Base-by-base conservation (phyloP, 1,139 yeast genomes). In the Wickerhamomyces sp. region DNA sequence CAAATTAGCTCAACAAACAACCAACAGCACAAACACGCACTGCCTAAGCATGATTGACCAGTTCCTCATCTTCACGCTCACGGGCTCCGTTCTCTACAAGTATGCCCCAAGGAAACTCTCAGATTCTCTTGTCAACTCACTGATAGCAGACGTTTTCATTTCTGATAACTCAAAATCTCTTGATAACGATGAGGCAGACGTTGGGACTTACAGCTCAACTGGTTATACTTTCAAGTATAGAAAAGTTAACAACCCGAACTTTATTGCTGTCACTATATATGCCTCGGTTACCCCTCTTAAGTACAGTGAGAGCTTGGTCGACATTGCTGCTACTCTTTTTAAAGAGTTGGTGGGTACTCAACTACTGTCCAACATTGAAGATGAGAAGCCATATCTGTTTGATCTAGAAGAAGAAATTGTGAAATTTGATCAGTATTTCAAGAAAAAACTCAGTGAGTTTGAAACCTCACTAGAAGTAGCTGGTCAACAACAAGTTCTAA, bases 1-100 rank as follows among this genome's bases (percentile, higher is more conserved):
- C 23, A 18, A 18, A 18, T 18, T n/a, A n/a, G n/a, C n/a, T n/a
- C n/a, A n/a, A n/a, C 23, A 18, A 18, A 18, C 23, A 18, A 18
- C 23, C 4, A 18, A 3, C 23, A 18, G 23, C 23, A 18, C 23
- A 18, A 5, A 3, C 4, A 18, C 23, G 23, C 23, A 3, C 23
- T 18, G 23, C 23, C 23, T 18, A 36, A 37, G 29, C 13, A 79
- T 79, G 84, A 70, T 79, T 45, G 84, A 78, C 51, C 78, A 76
- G 53, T 69, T 79, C 48, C 63, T 75, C 11, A 69, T 81, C 1
- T 80, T 81, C 63, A 71, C 78, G 3, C 71, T 76, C 1, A 74
- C 79, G 10, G 89, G 89, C 1, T 65, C 75, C 26, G 84, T 82
- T 13, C 64, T 78, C 18, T 81, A 78, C 73, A 71, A 72, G 51